phyloP scores from a whole-genome alignment of 78 protist species.

The Protostelium mycophagum region DNA sequence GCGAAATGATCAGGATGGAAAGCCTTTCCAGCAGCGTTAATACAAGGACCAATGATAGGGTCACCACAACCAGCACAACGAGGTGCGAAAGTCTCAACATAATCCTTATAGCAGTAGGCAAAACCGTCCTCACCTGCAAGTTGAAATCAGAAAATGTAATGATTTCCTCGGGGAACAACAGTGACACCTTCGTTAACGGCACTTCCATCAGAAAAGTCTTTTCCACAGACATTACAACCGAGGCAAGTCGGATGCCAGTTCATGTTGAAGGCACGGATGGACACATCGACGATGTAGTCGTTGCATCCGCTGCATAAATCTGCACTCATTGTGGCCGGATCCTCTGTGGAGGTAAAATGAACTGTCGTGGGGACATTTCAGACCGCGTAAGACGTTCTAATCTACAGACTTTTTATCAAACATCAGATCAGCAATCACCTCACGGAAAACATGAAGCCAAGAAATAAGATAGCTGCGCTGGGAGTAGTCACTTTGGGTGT shows the following conservation, averaged over 20 bases:
- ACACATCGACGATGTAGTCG: neutral
- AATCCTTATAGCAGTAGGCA: slow-evolving; percentile 48
- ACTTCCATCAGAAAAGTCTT: neutral
- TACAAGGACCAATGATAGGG: slow-evolving; percentile 23
- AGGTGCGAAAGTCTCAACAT: slow-evolving; percentile 53
- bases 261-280: slow-evolving; percentile 2
- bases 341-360: neutral
- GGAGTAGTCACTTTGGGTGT: neutral
- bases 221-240: neutral
- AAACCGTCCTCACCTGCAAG: slow-evolving; percentile 26
- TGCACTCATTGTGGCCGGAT: neutral
- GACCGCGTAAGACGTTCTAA: no score
- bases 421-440: neutral
- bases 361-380: neutral
- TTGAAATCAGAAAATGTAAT: neutral
- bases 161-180: neutral
- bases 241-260: neutral
- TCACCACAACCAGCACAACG: slow-evolving; percentile 33
- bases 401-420: no score
- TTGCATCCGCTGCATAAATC: neutral
- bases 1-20: slow-evolving; percentile 57
- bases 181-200: neutral
- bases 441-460: neutral
- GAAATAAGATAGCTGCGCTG: neutral
- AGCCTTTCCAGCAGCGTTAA: slow-evolving; percentile 27